Percentiles rank a stretch among this genome's conserved stretches.
phyloP scores from a whole-genome alignment of 305 asterid genomes.

The Fraxinus floribunda region DNA sequence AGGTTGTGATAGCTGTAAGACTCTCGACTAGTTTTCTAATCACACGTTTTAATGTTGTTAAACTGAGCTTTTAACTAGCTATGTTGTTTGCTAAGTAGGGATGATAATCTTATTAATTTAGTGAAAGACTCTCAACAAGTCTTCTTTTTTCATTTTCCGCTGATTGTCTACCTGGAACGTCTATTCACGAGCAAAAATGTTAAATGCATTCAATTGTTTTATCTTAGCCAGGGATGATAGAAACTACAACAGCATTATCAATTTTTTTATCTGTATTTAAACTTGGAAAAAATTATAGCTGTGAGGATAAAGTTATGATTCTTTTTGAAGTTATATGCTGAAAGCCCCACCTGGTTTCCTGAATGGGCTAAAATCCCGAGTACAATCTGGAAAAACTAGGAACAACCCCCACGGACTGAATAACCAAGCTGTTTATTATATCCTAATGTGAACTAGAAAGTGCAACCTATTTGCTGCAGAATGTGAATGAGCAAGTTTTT shows the following conservation, averaged over 20 bases:
- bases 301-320: neutral
- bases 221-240: neutral
- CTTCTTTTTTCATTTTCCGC: neutral
- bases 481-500: neutral
- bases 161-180: neutral
- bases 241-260: neutral
- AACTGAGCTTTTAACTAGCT: neutral
- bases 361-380: neutral
- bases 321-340: neutral
- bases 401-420: neutral
- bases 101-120: neutral
- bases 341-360: neutral
- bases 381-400: neutral
- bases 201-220: neutral
- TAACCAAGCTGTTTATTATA: neutral
- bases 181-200: neutral
- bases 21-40: constrained; percentile 17
- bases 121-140: neutral
- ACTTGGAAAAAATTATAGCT: neutral
- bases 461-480: neutral
- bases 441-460: neutral
- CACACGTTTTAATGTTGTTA: neutral
- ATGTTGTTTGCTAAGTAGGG: constrained; percentile 13
- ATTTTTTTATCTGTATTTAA: neutral
- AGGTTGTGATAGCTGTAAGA: constrained; percentile 74